Conservation (phyloP, 495 filamentous ascomycete genomes). For the Trichoderma asperelloides region DNA sequence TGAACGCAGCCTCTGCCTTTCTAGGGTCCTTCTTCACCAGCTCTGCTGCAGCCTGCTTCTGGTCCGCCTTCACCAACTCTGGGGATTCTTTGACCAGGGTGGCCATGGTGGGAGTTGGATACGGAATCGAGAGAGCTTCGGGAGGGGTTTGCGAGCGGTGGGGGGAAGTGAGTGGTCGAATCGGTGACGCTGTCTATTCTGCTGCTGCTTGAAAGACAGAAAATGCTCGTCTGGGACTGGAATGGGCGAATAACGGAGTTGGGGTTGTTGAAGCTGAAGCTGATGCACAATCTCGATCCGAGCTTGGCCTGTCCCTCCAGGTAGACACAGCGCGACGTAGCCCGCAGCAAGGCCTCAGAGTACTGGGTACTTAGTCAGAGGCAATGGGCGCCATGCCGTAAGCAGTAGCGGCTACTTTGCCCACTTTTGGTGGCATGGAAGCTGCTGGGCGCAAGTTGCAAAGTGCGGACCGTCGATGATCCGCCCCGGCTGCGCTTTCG, state of each 20-base stretch:
- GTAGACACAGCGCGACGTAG: conserved; percentile 9
- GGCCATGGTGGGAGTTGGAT: conserved; percentile 27
- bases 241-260: background rate
- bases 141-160: background rate
- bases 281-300: background rate
- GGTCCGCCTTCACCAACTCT: conserved; percentile 65
- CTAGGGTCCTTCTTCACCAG: conserved; percentile 66
- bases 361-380: background rate
- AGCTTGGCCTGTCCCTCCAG: conserved; percentile 4
- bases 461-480: background rate
- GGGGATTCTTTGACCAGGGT: conserved; percentile 61
- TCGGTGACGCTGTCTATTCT: background rate
- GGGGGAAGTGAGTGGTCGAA: background rate
- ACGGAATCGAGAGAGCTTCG: background rate
- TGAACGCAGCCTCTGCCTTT: conserved; percentile 76
- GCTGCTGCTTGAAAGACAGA: background rate
- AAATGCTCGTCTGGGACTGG: background rate
- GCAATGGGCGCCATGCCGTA: background rate
- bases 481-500: background rate
- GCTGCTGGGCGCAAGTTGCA: no score
- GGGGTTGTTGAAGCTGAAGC: background rate
- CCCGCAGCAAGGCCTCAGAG: background rate
- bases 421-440: background rate
- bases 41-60: conserved; percentile 35
- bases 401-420: background rate